Percentiles rank a stretch among this genome's conserved stretches.
Evolutionary conservation across 2,329 filamentous ascomycete species (phyloP).

Genomic region (Talaromyces sp.): DNA sequence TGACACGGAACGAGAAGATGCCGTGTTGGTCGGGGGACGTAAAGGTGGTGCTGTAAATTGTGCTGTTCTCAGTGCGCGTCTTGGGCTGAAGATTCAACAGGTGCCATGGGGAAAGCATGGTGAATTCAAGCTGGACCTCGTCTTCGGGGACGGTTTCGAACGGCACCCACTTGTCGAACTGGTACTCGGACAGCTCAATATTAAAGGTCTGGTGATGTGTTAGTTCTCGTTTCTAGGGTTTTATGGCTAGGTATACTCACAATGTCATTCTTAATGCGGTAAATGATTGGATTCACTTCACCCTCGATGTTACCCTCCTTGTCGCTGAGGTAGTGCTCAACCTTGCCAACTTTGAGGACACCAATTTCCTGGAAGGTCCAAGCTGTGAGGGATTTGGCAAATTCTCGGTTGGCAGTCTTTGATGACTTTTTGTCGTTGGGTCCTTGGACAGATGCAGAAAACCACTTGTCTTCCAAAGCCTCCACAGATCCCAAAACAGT

Average conservation of each 20-base stretch:
- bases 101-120: slow-evolving; percentile 97
- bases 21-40: slow-evolving; percentile 92
- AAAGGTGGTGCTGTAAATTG: slow-evolving; percentile 70
- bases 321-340: slow-evolving; percentile 65
- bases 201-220: slow-evolving; percentile 59
- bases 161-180: slow-evolving; percentile 65
- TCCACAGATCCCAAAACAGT: slow-evolving; percentile 80
- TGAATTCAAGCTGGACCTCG: slow-evolving; percentile 87
- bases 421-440: slow-evolving; percentile 48
- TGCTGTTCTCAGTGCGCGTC: slow-evolving; percentile 57
- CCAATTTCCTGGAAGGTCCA: slow-evolving; percentile 96
- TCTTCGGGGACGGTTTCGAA: slow-evolving; percentile 67
- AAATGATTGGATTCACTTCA: slow-evolving; percentile 70
- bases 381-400: slow-evolving; percentile 76
- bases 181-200: slow-evolving; percentile 85
- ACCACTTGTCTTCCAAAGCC: slow-evolving; percentile 83
- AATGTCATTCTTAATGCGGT: slow-evolving; percentile 94
- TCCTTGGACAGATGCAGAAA: slow-evolving; percentile 68
- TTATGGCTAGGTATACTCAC: slow-evolving; percentile 49
- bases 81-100: slow-evolving; percentile 65
- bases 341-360: slow-evolving; percentile 74
- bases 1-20: slow-evolving; percentile 96
- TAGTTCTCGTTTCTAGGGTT: neutral
- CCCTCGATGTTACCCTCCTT: slow-evolving; percentile 47
- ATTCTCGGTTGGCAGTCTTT: slow-evolving; percentile 73